Evolutionary conservation across 345 rosid genomes (phyloP).

Genomic region (Diplotaxis tenuifolia): DNA sequence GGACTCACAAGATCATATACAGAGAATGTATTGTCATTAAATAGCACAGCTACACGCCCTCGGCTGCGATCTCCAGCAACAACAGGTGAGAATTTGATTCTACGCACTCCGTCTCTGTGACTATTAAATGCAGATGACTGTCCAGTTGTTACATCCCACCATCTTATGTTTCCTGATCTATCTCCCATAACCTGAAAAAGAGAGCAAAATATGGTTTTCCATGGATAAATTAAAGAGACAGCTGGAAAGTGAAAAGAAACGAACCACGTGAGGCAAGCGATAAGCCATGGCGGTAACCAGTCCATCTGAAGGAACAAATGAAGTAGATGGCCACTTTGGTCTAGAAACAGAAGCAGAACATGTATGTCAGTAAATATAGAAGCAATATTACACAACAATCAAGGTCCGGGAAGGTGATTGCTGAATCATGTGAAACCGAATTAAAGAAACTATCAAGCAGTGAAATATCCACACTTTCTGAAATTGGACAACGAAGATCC

Average conservation of each 20-base stretch:
- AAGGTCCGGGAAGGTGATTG: slow-evolving; percentile 24
- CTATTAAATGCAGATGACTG: slow-evolving; percentile 92
- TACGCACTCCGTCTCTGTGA: slow-evolving; percentile 86
- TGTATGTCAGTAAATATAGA: slow-evolving; percentile 22
- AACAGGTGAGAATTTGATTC: slow-evolving; percentile 94
- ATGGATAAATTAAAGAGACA: slow-evolving; percentile 24
- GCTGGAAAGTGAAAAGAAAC: slow-evolving; percentile 37
- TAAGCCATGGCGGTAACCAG: slow-evolving; percentile 96
- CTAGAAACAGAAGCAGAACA: slow-evolving; percentile 50
- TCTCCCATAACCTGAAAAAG: slow-evolving; percentile 61
- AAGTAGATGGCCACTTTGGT: slow-evolving; percentile 99
- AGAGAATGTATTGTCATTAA: slow-evolving; percentile 90
- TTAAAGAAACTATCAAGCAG: slow-evolving; percentile 9
- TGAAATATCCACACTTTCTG: slow-evolving; percentile 5
- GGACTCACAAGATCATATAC: slow-evolving; percentile 87
- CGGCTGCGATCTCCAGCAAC: slow-evolving; percentile 92
- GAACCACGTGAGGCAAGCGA: slow-evolving; percentile 93
- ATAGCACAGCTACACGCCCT: slow-evolving; percentile 94
- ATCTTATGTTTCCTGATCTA: slow-evolving; percentile 87
- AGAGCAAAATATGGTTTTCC: slow-evolving; percentile 19
- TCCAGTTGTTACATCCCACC: slow-evolving; percentile 99
- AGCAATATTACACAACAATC: slow-evolving; percentile 14
- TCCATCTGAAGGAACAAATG: slow-evolving; percentile 91
- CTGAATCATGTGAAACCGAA: slow-evolving; percentile 17
- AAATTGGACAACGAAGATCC: not conserved